Evolutionary conservation across 805 yeast genomes (phyloP), one percentile per base, ranked within the genome.

Genomic region (Metschnikowia lochheadii): DNA sequence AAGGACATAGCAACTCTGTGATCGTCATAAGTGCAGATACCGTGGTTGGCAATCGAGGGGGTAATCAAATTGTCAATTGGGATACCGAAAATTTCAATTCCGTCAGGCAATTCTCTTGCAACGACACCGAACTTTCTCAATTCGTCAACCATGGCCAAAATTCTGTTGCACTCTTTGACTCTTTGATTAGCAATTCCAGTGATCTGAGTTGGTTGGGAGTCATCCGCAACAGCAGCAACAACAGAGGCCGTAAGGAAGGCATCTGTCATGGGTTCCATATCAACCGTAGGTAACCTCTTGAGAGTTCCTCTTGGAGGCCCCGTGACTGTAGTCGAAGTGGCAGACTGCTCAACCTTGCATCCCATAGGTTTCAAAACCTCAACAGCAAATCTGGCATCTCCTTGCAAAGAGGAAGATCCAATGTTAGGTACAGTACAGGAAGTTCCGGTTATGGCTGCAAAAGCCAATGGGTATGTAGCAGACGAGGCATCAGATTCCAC

Each of bases 191-290:
- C 98, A 71, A 94, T 94, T 56, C 99, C 99, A 34, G 87, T 83
- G 61, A 94, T 94, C 46, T 57, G 59, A 1, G 61, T 57, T 5
- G 86, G 79, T 13, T 97, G 92, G 8, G 83, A 72, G 40, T 69
- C 74, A 20, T 54, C 55, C 3, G 97, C 96, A 39, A 87, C 79
- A n/a, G 99, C 97, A 33, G 98, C 99, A 17, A 90, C 95, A 11
- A 94, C 97, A 48, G 95, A 82, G 0, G 99, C 99, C 14, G 99
- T 94, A 62, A 94, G 75, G 66, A 94, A 94, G 0, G 99, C 99
- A 69, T 94, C 99, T 0, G 99, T 94, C 99, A 94, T 94, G 49
- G 99, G 98, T 71, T 94, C 99, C 99, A 94, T 94, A 65, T 94
- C 97, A 50, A 94, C 85, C 54, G 75, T 79, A 11, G 82, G 74